A percentile compares a stretch with the other conserved stretches of the same genome.
Evolutionary conservation across 108 stramenopile genomes (phyloP).

Genomic region (Nannochloropsis oceanica): DNA sequence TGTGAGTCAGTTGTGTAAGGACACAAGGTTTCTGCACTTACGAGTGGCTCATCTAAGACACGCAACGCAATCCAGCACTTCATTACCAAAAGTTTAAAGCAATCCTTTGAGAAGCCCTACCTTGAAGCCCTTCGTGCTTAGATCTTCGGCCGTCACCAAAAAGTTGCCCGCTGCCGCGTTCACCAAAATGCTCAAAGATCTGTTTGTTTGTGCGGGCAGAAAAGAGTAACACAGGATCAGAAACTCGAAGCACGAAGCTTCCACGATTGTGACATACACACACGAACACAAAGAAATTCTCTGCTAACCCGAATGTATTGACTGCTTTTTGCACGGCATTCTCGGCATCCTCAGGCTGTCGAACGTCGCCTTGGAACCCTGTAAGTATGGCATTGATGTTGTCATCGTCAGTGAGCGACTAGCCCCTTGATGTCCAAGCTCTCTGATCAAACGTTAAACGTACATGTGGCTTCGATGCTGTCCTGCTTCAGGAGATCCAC

Average conservation of each 20-base stretch:
- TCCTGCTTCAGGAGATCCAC: neutral
- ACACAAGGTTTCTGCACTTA: neutral
- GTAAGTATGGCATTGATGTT: neutral
- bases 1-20: neutral
- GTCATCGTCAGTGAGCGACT: too few species aligned
- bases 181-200: conserved; percentile 43
- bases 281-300: neutral
- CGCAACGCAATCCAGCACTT: neutral
- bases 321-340: conserved; percentile 45
- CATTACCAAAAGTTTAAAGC: too few species aligned
- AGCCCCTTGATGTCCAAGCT: too few species aligned
- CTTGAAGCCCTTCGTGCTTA: conserved; percentile 66
- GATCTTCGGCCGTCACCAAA: conserved; percentile 55
- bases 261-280: too few species aligned
- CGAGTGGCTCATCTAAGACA: neutral
- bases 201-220: neutral
- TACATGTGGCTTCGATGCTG: neutral
- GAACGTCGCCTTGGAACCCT: conserved; percentile 44
- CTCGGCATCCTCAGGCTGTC: conserved; percentile 47
- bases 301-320: conserved; percentile 47
- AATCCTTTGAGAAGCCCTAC: neutral
- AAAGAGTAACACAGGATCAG: too few species aligned
- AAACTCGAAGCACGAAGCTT: too few species aligned
- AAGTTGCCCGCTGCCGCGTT: conserved; percentile 87
- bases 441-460: neutral